Percentiles rank a stretch among this genome's conserved stretches.
phyloP scores from a whole-genome alignment of 108 stramenopile genomes.

The Nannochloropsis gaditana region DNA sequence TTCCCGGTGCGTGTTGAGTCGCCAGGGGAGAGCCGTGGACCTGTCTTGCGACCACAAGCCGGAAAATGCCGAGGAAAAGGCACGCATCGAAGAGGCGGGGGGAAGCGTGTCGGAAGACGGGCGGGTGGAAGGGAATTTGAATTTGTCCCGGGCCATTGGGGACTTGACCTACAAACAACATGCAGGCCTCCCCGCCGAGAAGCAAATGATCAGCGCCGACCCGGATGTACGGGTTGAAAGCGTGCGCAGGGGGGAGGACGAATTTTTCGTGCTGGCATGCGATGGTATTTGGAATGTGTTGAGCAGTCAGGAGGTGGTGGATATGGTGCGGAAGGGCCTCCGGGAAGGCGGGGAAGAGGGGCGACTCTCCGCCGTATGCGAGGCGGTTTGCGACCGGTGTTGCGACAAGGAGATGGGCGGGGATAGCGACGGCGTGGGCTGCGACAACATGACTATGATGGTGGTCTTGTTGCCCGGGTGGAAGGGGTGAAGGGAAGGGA shows the following conservation, averaged over 20 bases:
- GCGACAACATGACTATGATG: constrained; percentile 49
- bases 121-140: constrained; percentile 60
- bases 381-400: constrained; percentile 9
- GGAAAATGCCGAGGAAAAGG: constrained; percentile 40
- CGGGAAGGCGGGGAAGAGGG: background rate
- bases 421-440: constrained; percentile 30
- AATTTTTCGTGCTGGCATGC: constrained; percentile 55
- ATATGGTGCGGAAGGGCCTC: constrained; percentile 22
- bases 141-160: constrained; percentile 88
- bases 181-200: constrained; percentile 54
- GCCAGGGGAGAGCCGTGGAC: constrained; percentile 46
- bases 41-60: constrained; percentile 57
- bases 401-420: background rate
- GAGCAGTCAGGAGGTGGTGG: constrained; percentile 49
- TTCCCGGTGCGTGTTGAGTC: constrained; percentile 46
- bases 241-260: constrained; percentile 32
- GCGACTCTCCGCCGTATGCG: background rate
- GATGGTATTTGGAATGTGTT: constrained; percentile 58
- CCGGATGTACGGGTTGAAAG: constrained; percentile 49
- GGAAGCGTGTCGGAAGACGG: constrained; percentile 51
- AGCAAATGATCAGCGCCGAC: constrained; percentile 69
- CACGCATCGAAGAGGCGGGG: constrained; percentile 49
- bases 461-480: constrained; percentile 4
- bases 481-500: background rate
- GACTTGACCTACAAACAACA: constrained; percentile 83